Conservation (phyloP, 139 green algal species). For the Edaphochlamys debaryana region DNA sequence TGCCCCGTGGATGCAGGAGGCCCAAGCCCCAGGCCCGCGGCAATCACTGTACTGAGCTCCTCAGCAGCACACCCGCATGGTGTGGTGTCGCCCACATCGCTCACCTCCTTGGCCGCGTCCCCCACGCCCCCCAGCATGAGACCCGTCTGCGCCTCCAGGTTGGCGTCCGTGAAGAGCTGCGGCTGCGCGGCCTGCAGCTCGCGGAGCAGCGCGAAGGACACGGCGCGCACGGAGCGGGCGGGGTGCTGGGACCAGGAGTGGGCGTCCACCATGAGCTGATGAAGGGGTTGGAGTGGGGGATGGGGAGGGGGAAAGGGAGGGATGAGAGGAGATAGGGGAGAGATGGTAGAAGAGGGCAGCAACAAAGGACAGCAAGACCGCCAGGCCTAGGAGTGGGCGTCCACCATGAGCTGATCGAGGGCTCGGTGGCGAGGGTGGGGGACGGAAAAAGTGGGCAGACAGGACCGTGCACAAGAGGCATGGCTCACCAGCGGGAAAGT, state of each 20-base stretch:
- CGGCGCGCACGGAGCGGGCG: neutral
- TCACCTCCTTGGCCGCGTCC: slow-evolving; percentile 1
- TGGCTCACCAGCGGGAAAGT: slow-evolving; percentile 28
- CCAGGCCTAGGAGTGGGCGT: neutral
- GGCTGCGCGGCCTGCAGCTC: slow-evolving; percentile 18
- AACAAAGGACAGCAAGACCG: too few relatives aligned
- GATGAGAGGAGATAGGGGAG: too few relatives aligned
- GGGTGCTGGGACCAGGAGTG: slow-evolving; percentile 1
- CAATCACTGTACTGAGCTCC: too few relatives aligned
- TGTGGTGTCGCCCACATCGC: too few relatives aligned
- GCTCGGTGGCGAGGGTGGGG: too few relatives aligned
- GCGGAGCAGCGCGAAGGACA: slow-evolving; percentile 2
- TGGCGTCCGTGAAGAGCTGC: slow-evolving; percentile 32
- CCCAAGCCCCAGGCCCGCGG: too few relatives aligned
- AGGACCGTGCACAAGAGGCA: neutral
- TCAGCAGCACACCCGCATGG: too few relatives aligned
- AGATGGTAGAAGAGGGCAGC: too few relatives aligned
- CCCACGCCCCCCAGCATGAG: slow-evolving; percentile 18
- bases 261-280: slow-evolving; percentile 40
- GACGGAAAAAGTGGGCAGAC: too few relatives aligned
- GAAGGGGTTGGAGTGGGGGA: too few relatives aligned
- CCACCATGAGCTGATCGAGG: slow-evolving; percentile 45
- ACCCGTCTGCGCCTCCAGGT: slow-evolving; percentile 15
- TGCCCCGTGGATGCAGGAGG: too few relatives aligned
- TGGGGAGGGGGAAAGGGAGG: too few relatives aligned